These are phyloP conservation scores for Corrigiola litoralis DNA, from an alignment of 179 eudicot genomes.

Conservation along the genomic window DNA sequence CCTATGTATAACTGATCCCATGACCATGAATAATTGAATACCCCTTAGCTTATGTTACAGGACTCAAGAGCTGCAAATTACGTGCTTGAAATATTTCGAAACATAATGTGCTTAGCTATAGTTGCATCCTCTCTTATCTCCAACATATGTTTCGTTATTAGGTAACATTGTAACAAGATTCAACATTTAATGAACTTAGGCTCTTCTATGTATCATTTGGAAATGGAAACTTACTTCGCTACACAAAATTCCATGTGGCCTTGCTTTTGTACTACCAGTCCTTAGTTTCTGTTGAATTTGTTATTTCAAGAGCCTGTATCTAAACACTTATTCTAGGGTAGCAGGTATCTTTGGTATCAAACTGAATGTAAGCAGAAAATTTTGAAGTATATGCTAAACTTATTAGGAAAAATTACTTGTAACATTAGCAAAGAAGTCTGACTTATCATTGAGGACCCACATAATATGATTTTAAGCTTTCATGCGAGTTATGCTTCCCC, in stretches of 20 bases:
- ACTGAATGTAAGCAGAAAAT: slow-evolving; percentile 1
- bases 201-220: background rate
- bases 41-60: no score
- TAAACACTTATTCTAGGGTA: background rate
- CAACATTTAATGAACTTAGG: background rate
- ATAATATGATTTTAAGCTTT: background rate
- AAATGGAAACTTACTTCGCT: background rate
- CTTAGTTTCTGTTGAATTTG: background rate
- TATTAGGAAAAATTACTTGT: background rate
- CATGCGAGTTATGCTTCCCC: background rate
- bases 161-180: background rate
- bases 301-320: background rate
- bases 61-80: no score
- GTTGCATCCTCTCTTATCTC: no score
- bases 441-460: background rate
- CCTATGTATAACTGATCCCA: no score
- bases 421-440: background rate
- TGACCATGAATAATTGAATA: no score
- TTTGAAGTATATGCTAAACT: background rate
- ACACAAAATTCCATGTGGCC: background rate
- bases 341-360: background rate
- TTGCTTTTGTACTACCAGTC: background rate
- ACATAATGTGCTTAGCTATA: no score
- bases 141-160: no score
- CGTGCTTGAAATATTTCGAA: no score